Evolutionary conservation across 345 rosid species (phyloP), one percentile per base, ranked within the genome.

Genomic region (Triadica sebifera): DNA sequence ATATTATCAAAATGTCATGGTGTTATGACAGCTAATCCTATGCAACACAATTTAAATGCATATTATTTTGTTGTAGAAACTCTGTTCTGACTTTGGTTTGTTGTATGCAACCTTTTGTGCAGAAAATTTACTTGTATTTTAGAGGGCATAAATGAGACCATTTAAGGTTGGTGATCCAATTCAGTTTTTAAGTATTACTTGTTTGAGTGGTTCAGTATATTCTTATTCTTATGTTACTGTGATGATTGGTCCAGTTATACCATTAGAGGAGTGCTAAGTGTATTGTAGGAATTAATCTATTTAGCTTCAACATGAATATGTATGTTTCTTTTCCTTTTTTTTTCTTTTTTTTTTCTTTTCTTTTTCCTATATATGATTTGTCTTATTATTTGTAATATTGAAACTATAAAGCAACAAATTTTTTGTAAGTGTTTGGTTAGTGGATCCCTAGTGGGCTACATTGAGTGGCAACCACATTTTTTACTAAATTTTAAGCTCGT

Each of bases 91-190:
- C 19, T 53, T 9, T 4, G 13, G 45, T 65, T 68, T 70, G 56
- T 43, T 1, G 34, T 29, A 2, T 29, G 34, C 34, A 29, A 24
- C 17, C 17, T 58, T 58, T 24, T 70, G 37, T 86, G 93, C 92
- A 93, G 97, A 93, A 93, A 91, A 81, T 84, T 53, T 93, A 93
- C 79, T 74, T 91, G 81, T 91, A 83, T 82, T 93, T 93, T 76
- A 87, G 98, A 81, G 97, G 98, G 22, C 62, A 88, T 80, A 84
- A 91, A 88, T 89, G 86, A 81, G 84, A 80, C 12, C n/a, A 70
- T 25, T 55, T 9, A 41, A 50, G 47, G 43, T 15, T 50, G 49
- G 52, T 25, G 25, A 16, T 3, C 60, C n/a, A 15, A 62, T 52
- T 43, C 65, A 29, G 73, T 16, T 47, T 59, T 19, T 11, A 24